phyloP scores from a whole-genome alignment of 257 asterid genomes.

The Solanum corneliomulleri region DNA sequence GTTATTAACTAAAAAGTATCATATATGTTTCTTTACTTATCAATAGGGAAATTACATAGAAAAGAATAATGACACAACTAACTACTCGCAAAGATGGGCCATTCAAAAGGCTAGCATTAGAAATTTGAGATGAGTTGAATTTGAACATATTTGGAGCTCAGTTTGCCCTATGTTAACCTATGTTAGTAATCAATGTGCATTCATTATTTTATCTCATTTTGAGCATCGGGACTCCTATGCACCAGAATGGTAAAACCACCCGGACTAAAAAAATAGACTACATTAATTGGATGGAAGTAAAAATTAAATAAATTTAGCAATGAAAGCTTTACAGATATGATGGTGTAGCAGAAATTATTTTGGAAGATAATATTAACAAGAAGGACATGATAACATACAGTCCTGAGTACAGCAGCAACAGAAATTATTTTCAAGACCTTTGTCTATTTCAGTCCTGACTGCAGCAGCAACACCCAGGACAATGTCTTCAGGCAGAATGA shows the following conservation, averaged over 20 bases:
- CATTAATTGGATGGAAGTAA: not conserved
- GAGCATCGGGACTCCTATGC: slow-evolving; percentile 5
- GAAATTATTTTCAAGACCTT: slow-evolving; percentile 16
- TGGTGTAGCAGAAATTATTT: not conserved
- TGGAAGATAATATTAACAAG: not conserved
- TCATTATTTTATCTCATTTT: slow-evolving; percentile 1
- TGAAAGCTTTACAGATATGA: not conserved
- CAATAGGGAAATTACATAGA: not conserved
- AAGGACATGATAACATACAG: no score
- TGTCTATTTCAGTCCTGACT: slow-evolving; percentile 55
- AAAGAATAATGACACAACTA: not conserved
- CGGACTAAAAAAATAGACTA: slow-evolving; percentile 15
- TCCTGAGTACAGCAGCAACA: no score
- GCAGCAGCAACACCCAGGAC: slow-evolving; percentile 68
- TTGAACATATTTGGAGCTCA: not conserved
- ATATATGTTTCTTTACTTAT: not conserved
- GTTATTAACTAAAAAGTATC: not conserved
- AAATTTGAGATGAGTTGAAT: not conserved
- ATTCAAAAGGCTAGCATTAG: not conserved
- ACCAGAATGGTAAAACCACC: slow-evolving; percentile 2
- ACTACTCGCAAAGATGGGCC: not conserved
- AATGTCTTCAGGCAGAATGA: slow-evolving; percentile 40
- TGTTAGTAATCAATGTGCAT: not conserved
- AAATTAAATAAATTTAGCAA: not conserved
- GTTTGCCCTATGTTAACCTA: not conserved